Base-by-base conservation (phyloP, 2,329 filamentous ascomycete genomes). In the Claviceps sp. region DNA sequence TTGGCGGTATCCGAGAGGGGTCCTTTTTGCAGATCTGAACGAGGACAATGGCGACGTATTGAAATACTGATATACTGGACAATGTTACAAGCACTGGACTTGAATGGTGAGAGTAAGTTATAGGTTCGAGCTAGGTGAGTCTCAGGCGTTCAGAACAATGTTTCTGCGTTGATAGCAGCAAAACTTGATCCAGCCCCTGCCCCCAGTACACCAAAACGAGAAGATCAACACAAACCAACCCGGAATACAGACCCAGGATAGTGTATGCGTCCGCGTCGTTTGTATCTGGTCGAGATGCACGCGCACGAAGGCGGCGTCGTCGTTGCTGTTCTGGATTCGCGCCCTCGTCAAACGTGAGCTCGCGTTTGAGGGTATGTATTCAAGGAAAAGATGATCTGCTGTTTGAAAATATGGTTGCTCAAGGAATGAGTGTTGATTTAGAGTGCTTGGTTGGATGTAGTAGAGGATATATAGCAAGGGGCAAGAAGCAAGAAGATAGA, bases 181-280 rank as follows among this genome's bases (percentile, higher is more conserved):
- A 50, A 45, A 26, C 29, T 45, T 43, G 50, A 40, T 45, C 44
- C 43, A 20, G 38, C 40, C 48, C 43, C 26, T 52, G 48, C 17
- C 34, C 45, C 34, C 22, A 9, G 38, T 17, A 48, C 29, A 16
- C 17, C 9, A 42, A 29, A 13, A 29, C 6, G 29, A n/a, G 22
- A 26, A 13, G 8, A 8, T 26, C 29, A 17, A 38, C 17, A 17
- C 16, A 29, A 34, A 17, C 29, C 17, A 8, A 44, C 23, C 14
- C 37, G 37, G 5, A 34, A 47, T 39, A 26, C 11, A 16, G n/a
- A 49, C 13, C 17, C 46, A 47, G 37, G 36, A 13, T 26, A 7
- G 17, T 23, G 8, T 20, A 38, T n/a, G n/a, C 36, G 29, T 44
- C 17, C 13, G n/a, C 36, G 29, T 44, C 17, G 16, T 34, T 9